Conservation (phyloP, 2,329 filamentous ascomycete species). For the Hysterium pulicare region DNA sequence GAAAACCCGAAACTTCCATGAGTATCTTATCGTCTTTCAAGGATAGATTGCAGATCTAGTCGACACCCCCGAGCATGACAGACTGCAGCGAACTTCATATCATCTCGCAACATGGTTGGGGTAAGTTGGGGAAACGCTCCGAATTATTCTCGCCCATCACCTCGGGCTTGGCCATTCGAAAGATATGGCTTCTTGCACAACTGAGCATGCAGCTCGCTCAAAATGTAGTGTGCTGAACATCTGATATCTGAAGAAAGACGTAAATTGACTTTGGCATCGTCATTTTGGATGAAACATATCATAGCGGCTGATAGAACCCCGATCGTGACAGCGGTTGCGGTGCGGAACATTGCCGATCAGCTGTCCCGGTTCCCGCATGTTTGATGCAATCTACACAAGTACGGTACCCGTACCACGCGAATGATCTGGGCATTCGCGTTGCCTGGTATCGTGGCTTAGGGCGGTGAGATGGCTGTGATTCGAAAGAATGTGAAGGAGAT, state of each 20-base stretch:
- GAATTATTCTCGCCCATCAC: constrained; percentile 26
- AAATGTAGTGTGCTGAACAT: constrained; percentile 1
- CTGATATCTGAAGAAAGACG: background rate
- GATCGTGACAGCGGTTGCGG: too few relatives aligned
- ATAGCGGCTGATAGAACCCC: background rate
- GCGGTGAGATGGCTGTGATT: background rate
- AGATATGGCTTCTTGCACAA: constrained; percentile 17
- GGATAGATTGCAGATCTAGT: too few relatives aligned
- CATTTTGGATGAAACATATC: background rate
- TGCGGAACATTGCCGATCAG: too few relatives aligned
- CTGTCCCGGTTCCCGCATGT: too few relatives aligned
- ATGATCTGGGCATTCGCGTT: constrained; percentile 12
- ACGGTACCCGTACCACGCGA: too few relatives aligned
- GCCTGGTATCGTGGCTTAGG: background rate
- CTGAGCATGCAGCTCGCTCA: constrained; percentile 17
- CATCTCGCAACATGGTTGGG: too few relatives aligned
- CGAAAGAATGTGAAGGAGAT: background rate
- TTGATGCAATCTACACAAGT: too few relatives aligned
- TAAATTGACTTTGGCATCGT: background rate
- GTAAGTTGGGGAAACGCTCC: too few relatives aligned
- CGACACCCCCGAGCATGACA: too few relatives aligned
- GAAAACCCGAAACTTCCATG: too few relatives aligned
- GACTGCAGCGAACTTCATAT: too few relatives aligned
- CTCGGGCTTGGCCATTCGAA: constrained; percentile 12
- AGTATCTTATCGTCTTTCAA: too few relatives aligned